These are phyloP conservation scores for Mycena maculata DNA, from an alignment of 768 basidiomycete genomes.

Conservation along the genomic window DNA sequence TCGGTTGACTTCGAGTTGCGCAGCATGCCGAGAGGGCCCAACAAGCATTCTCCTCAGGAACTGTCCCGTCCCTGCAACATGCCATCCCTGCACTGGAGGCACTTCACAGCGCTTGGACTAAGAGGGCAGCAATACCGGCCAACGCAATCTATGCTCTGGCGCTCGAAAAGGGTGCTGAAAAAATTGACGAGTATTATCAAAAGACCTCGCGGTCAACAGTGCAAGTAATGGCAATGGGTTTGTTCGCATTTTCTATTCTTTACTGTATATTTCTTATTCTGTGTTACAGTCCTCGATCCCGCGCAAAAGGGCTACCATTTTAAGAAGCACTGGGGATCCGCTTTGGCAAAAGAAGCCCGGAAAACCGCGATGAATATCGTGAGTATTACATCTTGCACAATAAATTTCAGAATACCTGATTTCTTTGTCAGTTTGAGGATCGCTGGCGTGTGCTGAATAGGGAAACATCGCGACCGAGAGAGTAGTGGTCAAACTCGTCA, in stretches of 20 bases:
- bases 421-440: no score
- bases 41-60: constrained; percentile 47
- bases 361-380: background rate
- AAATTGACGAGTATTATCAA: constrained; percentile 41
- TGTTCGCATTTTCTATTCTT: background rate
- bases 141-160: constrained; percentile 38
- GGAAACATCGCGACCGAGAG: no score
- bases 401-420: no score
- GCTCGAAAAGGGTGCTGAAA: constrained; percentile 39
- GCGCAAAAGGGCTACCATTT: background rate
- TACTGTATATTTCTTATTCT: background rate
- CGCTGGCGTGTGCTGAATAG: no score
- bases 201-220: background rate
- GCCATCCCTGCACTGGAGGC: constrained; percentile 49
- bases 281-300: background rate
- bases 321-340: background rate
- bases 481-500: no score
- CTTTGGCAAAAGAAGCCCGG: background rate
- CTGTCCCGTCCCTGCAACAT: constrained; percentile 41
- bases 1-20: no score
- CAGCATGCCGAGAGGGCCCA: constrained; percentile 47
- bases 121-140: constrained; percentile 8
- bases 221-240: background rate
- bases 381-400: no score
- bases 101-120: constrained; percentile 44